Evolutionary conservation across 176 grass and related monocot genomes (phyloP).

Genomic region (Zoysia japonica): DNA sequence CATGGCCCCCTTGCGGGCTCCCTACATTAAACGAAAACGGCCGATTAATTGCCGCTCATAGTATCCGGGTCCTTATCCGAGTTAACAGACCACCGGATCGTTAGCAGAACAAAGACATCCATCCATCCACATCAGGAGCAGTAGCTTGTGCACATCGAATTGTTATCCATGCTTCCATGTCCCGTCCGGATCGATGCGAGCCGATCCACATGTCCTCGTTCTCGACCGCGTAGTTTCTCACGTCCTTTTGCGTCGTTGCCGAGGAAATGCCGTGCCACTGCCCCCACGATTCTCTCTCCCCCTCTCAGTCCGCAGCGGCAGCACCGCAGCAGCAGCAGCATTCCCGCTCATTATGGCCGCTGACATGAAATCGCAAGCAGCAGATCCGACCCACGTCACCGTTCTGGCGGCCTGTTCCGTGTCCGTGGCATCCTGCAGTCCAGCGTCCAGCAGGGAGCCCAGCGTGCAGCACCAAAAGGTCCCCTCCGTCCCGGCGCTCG

Average conservation of each 20-base stretch:
- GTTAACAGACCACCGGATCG: slow-evolving; percentile 4
- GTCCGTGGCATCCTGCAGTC: neutral
- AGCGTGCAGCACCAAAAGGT: slow-evolving; percentile 12
- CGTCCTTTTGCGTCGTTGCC: slow-evolving; percentile 4
- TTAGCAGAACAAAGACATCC: neutral
- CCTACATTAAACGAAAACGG: slow-evolving; percentile 5
- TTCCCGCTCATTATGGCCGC: too few species aligned
- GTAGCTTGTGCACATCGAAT: neutral
- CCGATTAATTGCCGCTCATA: slow-evolving; percentile 15
- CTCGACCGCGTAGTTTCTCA: neutral
- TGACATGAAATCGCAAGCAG: too few species aligned
- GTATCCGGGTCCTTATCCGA: slow-evolving; percentile 4
- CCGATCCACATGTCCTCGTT: neutral
- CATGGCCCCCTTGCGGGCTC: neutral
- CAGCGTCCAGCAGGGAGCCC: too few species aligned
- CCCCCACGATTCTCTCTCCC: too few species aligned
- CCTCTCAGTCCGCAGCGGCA: too few species aligned
- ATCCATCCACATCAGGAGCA: neutral
- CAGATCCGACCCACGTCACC: too few species aligned
- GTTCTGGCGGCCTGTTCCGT: neutral
- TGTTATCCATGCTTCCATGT: neutral
- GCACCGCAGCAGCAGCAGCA: too few species aligned
- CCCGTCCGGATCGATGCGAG: neutral
- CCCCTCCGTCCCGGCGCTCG: slow-evolving; percentile 6
- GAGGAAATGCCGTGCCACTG: slow-evolving; percentile 13